phyloP scores from a whole-genome alignment of 1,139 yeast genomes.

The Petasospora rhodanensis region DNA sequence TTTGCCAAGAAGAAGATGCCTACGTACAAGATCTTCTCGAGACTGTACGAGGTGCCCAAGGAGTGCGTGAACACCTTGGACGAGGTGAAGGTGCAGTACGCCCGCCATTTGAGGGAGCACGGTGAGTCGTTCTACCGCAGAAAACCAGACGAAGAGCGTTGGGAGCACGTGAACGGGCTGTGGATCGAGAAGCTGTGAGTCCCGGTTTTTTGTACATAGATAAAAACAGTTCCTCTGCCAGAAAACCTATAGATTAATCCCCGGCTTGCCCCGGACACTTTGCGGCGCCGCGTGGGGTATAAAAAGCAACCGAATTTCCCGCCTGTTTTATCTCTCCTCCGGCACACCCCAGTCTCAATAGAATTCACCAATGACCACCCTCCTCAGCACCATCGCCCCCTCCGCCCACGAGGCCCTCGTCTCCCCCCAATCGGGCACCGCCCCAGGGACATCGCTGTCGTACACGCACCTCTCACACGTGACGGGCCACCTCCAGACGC shows the following conservation, averaged over 20 bases:
- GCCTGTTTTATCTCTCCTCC: not conserved
- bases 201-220: too few species aligned
- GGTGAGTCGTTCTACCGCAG: slow-evolving; percentile 13
- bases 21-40: slow-evolving; percentile 21
- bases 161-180: slow-evolving; percentile 15
- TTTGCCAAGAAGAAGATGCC: slow-evolving; percentile 20
- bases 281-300: slow-evolving; percentile 3
- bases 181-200: slow-evolving; percentile 24
- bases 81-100: slow-evolving; percentile 19
- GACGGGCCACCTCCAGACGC: slow-evolving; percentile 39
- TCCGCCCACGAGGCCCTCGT: slow-evolving; percentile 33
- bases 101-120: slow-evolving; percentile 14
- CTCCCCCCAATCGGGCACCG: too few species aligned
- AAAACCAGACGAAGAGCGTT: slow-evolving; percentile 9
- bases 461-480: slow-evolving; percentile 36
- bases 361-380: slow-evolving; percentile 6
- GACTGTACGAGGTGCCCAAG: slow-evolving; percentile 22
- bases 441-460: slow-evolving; percentile 29
- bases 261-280: not conserved
- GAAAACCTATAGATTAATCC: too few species aligned
- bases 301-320: not conserved
- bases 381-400: slow-evolving; percentile 26
- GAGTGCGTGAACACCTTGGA: slow-evolving; percentile 18
- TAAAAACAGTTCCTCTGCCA: too few species aligned
- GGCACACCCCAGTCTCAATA: not conserved